Evolutionary conservation across 2,329 filamentous ascomycete genomes (phyloP), one percentile per base, ranked within the genome.

Genomic region (Curvularia lunata): DNA sequence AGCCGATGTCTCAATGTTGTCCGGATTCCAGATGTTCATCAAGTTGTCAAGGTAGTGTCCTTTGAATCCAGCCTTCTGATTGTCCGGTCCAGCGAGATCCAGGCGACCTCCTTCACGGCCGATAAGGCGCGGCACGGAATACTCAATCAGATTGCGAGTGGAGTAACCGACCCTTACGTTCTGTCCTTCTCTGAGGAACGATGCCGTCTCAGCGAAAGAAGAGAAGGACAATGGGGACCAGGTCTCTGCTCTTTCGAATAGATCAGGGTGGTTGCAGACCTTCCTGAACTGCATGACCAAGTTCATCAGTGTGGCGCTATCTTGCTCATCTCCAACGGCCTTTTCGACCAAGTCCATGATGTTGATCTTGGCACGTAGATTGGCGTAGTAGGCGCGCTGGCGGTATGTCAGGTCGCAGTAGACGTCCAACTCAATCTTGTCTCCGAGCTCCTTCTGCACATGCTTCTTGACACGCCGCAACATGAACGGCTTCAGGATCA

Each of bases 401-500:
- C 95, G 89, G 78, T 98, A 98, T 0, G 95, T 98, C 62, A 99
- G 86, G 69, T 99, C 90, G 77, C 95, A 99, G 85, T 94, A 98
- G 58, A 99, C 86, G 70, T 99, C 95, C 61, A 92, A 83, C 78
- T 99, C 95, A 58, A 98, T 96, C 87, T 99, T 99, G 85, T 99
- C 95, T 46, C 95, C 95, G 48, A 99, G 87, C 77, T 99, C 95
- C 78, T 98, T 97, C 77, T 99, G 95, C 48, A 99, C 95, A 76
- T 99, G 94, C 82, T 98, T 98, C 87, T 99, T 99, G 79, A 99
- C 92, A 86, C 95, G 94, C 69, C 95, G 91, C 76, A 99, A 86
- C 95, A 99, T 99, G 83, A 99, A 99, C 0, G 95, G 95, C 80
- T 99, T 98, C 66, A 99, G 81, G 68, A 99, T 99, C 93, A 98